Percentiles rank a stretch among this genome's conserved stretches.
These are phyloP conservation scores for Blastobotrys muscicola DNA, from an alignment of 805 yeast species.

Conservation along the genomic window DNA sequence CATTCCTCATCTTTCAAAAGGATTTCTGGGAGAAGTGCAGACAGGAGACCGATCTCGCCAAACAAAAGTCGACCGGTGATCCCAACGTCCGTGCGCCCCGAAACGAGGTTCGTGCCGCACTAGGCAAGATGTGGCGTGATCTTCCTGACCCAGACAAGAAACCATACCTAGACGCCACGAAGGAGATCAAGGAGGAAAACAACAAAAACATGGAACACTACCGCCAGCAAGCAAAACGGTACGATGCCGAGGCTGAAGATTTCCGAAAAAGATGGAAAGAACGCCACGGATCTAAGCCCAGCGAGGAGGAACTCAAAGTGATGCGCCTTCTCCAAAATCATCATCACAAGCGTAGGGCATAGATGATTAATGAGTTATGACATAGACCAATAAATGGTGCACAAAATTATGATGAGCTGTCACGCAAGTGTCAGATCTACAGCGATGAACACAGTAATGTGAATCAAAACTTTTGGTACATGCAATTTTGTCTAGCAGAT, in stretches of 20 bases:
- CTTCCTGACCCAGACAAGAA: constrained; percentile 28
- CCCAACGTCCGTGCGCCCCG: constrained; percentile 27
- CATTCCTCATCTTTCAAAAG: constrained; percentile 33
- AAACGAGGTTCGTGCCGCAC: constrained; percentile 31
- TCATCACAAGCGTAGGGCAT: not conserved
- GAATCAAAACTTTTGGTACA: no score
- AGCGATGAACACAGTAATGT: no score
- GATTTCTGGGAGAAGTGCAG: constrained; percentile 34
- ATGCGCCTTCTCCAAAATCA: constrained; percentile 13
- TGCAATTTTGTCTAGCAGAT: not conserved
- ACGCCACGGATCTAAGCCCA: constrained; percentile 26
- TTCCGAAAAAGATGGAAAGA: constrained; percentile 31
- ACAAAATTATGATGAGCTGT: no score
- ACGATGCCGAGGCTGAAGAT: constrained; percentile 30
- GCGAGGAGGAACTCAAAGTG: constrained; percentile 21
- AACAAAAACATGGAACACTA: constrained; percentile 27
- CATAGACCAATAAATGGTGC: no score
- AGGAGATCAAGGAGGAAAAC: constrained; percentile 26
- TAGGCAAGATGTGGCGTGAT: constrained; percentile 34
- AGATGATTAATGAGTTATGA: no score
- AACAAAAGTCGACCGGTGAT: constrained; percentile 24
- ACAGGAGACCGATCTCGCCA: constrained; percentile 26
- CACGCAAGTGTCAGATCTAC: no score
- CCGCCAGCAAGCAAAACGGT: constrained; percentile 23
- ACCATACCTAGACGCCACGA: constrained; percentile 30